Evolutionary conservation across 2,329 filamentous ascomycete species (phyloP), one percentile per base, ranked within the genome.

Genomic region (Botrytis fragariae): DNA sequence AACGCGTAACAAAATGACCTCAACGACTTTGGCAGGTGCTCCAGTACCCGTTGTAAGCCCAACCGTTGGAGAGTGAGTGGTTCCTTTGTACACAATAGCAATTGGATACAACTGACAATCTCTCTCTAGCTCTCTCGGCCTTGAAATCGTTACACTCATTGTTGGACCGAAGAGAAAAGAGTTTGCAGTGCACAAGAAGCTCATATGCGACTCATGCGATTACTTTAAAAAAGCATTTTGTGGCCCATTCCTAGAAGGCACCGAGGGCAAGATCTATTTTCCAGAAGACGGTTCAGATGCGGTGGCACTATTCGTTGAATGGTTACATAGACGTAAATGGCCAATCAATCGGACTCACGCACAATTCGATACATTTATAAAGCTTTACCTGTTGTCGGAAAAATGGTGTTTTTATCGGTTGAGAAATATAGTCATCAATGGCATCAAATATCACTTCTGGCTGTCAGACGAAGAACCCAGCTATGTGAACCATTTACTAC

Each of bases 331-430:
- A 20, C 7, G 18, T 22, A 29, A 2, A 3, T 20, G 37, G 4
- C 3, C 32, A 9, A 12, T 18, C 18, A 20, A 37, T 20, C 32
- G 25, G n/a, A 37, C 32, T 22, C 57, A 60, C 18, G 57, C 29
- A 9, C 32, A 59, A 25, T 60, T 60, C 3, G 20, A 60, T 22
- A 60, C 57, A 12, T 25, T 60, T 7, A 60, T 37, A 60, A 71
- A 72, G 20, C 62, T 75, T 8, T 74, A 74, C n/a, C 32, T 75
- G 35, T 59, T 75, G 9, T 63, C 68, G 7, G 72, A 74, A 37
- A 76, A 74, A 45, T 35, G 73, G 8, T 72, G 64, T 37, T 8
- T 69, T 35, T 16, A 35, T 2, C 20, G 45, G 1, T 48, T 74
- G n/a, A 42, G 25, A 8, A 69, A 75, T 39, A 42, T 54, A 18